These are phyloP conservation scores for Corchorus capsularis DNA, from an alignment of 345 rosid species.

Conservation along the genomic window DNA sequence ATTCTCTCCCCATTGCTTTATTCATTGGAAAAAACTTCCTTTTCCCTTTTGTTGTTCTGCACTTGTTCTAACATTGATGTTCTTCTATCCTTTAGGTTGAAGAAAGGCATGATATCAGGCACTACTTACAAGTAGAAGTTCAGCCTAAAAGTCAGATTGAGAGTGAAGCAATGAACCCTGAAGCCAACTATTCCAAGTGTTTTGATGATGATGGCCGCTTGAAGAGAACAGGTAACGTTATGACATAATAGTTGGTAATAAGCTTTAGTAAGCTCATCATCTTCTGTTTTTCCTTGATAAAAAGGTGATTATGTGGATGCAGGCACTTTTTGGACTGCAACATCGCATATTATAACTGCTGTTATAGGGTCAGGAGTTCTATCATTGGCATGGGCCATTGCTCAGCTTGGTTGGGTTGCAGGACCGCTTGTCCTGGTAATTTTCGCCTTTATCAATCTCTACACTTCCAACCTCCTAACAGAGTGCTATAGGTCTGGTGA, in stretches of 20 bases:
- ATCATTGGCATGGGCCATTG: conserved; percentile 47
- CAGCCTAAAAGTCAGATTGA: conserved; percentile 35
- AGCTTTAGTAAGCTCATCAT: background rate
- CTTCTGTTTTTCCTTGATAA: background rate
- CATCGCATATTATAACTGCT: conserved; percentile 48
- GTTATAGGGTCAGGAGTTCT: conserved; percentile 51
- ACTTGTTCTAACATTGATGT: background rate
- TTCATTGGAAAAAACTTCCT: background rate
- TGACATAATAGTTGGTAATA: background rate
- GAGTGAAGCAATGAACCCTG: conserved; percentile 35
- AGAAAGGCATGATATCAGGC: conserved; percentile 51
- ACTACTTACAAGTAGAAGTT: conserved; percentile 54
- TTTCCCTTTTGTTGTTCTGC: background rate
- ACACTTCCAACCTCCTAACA: conserved; percentile 29
- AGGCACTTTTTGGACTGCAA: conserved; percentile 43
- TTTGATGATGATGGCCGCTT: conserved; percentile 65
- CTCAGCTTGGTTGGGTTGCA: conserved; percentile 49
- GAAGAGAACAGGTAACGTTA: conserved; percentile 52
- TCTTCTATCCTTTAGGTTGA: conserved; percentile 36
- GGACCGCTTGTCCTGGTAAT: conserved; percentile 35
- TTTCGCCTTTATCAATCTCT: conserved; percentile 35
- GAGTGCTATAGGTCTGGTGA: conserved; percentile 42
- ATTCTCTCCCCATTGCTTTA: background rate
- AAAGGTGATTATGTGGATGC: conserved; percentile 8
- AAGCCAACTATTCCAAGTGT: conserved; percentile 47